Base-by-base conservation (phyloP, 352 stramenopile genomes). In the Phytophthora citricola region DNA sequence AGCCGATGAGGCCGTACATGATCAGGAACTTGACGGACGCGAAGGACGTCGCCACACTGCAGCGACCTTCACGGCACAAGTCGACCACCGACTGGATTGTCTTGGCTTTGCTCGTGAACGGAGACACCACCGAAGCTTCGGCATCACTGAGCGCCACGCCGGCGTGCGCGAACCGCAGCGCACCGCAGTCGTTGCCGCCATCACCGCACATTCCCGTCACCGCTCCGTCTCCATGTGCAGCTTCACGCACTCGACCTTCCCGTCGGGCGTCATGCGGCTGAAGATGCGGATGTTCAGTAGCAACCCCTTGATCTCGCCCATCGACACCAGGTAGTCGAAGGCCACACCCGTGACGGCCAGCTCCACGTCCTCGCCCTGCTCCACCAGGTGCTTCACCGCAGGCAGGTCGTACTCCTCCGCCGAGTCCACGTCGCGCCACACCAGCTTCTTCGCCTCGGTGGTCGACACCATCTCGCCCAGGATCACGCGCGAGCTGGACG, bases 171-270 rank as follows among this genome's bases (percentile, higher is more conserved):
- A 94, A 89, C 66, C 92, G 92, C 10, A 98, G 70, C 24, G 91
- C 91, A 58, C 92, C 92, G 62, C 91, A 97, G 60, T 98, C 93
- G 68, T 98, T 98, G 24, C 90, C 90, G 60, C 97, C 92, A 66
- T 98, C 97, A 22, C 89, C 89, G 53, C 87, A 41, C 87, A 53
- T 53, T 27, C 29, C 26, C 14, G 82, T 91, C 14, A 95, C 83
- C 5, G 76, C 81, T 43, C 86, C 3, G 71, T 69, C 15, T 63
- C 66, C 67, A 91, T 92, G 68, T 88, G 77, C n/a, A 85, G 75
- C 56, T 88, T 78, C 17, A 91, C 77, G 41, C 85, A 92, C n/a
- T 89, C 80, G 2, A 87, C 74, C 53, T 95, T 95, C 15, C 73
- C 83, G n/a, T 68, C 65, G 3, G 87, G 87, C 0, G 85, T 92